These are phyloP conservation scores for Botrytis medusae DNA, from an alignment of 2,329 filamentous ascomycete species.

Conservation along the genomic window DNA sequence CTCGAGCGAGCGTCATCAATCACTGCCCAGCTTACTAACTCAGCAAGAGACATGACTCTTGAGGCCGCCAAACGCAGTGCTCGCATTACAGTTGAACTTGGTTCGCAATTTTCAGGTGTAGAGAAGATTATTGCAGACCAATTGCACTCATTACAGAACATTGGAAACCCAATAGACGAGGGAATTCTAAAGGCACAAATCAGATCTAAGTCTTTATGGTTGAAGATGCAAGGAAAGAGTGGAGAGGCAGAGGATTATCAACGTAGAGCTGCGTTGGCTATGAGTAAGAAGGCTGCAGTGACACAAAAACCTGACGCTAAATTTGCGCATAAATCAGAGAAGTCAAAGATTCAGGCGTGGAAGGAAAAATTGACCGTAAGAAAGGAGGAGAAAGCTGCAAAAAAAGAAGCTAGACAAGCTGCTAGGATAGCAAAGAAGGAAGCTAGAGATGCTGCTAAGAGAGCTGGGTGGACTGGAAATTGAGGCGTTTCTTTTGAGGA, in stretches of 20 bases:
- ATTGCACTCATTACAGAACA: constrained; percentile 41
- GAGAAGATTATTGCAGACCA: constrained; percentile 41
- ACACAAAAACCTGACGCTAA: neutral
- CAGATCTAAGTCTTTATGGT: constrained; percentile 56
- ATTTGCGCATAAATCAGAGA: neutral
- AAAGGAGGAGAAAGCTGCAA: constrained; percentile 19
- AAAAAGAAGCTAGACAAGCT: constrained; percentile 13
- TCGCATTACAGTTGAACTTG: constrained; percentile 35
- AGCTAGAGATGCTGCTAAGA: constrained; percentile 3
- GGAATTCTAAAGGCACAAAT: constrained; percentile 55
- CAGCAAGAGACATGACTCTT: constrained; percentile 33
- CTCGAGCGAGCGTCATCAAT: constrained; percentile 30
- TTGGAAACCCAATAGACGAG: constrained; percentile 46
- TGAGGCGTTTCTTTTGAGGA: constrained; percentile 19
- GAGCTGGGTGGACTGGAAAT: neutral
- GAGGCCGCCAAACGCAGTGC: constrained; percentile 37
- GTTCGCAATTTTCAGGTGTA: constrained; percentile 36
- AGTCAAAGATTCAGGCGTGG: neutral
- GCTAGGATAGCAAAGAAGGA: constrained; percentile 1
- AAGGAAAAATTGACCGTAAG: neutral
- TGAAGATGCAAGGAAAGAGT: constrained; percentile 52
- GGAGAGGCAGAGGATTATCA: constrained; percentile 50
- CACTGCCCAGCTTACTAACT: constrained; percentile 27
- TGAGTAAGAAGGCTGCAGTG: constrained; percentile 22
- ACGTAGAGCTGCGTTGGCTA: constrained; percentile 46